Base-by-base conservation (phyloP, 1,284 basidiomycete species). In the Puccinia triticina region DNA sequence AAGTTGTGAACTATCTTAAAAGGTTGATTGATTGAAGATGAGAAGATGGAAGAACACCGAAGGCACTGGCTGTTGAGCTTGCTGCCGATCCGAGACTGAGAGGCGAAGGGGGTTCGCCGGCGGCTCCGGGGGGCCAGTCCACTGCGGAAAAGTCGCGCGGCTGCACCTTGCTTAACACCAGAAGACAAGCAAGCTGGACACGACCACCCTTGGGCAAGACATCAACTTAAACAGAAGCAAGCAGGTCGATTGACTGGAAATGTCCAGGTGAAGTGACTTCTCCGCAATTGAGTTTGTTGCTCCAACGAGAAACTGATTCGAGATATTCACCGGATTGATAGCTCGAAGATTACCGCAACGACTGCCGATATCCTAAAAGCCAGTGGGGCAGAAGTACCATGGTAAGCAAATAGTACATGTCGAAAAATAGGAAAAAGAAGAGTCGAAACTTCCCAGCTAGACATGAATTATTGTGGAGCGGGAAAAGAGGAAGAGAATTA, bases 331-430 rank as follows among this genome's bases (percentile, higher is more conserved):
- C 7, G 32, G 3, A 18, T 32, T 23, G 23, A n/a, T 21, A 69
- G 66, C 40, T 69, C 66, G 2, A 69, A 69, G 43, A 69, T 37
- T 23, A 46, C 23, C n/a, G 16, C 66, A 12, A 29, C 66, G 14
- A 69, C 43, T 0, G 50, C 16, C 10, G 71, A 73, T 23, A 55
- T 53, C 34, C 71, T 73, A 0, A 73, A 73, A 73, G 71, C 71
- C 34, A 73, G 71, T 55, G 71, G 71, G 14, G 50, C 71, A 21
- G 48, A 73, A 53, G 53, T 73, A 73, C 71, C 71, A 34, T 73
- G 71, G 71, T 73, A 73, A 73, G 71, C 53, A 32, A 34, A 66
- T 66, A 66, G 32, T 37, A 32, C 64, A 43, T 66, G 32, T 2
- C 2, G 21, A 66, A 66, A 53, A 23, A 11, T 43, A 43, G 43